Evolutionary conservation across 495 filamentous ascomycete genomes (phyloP), one percentile per base, ranked within the genome.

Genomic region (Tuber calosporum): DNA sequence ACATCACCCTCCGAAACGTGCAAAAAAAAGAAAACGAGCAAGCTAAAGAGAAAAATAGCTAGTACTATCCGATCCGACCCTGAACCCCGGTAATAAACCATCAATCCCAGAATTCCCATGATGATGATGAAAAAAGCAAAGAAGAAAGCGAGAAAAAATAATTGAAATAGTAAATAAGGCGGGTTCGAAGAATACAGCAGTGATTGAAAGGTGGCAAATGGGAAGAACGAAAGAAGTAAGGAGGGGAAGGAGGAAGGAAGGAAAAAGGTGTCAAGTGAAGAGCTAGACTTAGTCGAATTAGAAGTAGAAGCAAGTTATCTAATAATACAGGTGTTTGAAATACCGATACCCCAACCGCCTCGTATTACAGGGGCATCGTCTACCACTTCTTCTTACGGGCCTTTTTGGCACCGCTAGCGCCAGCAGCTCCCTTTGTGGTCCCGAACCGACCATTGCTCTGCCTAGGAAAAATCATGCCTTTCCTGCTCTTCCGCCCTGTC

Each of bases 391-490:
- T 53, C 40, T 36, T 43, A 26, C 72, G n/a, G 45, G 39, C 41
- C 38, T 26, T 66, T 34, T 38, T 66, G 48, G 38, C 45, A 58
- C 68, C 42, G 22, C 68, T 62, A 11, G 53, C 53, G 26, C 75
- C 75, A 26, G 72, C 74, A 41, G 70, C 68, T n/a, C 66, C 67
- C 26, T 74, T 74, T 73, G 69, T 70, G 43, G 69, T 67, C 11
- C 81, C 79, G 42, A 79, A 79, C 72, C 77, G 72, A 38, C 81
- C 81, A 76, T 78, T 78, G 71, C 72, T 78, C 34, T 80, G 75
- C 42, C 78, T 73, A 15, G 69, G 66, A 77, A 80, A 74, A 70
- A 77, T 74, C 74, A 74, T 74, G 30, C 70, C 74, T 43, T 77
- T 77, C 68, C 70, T 70, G 6, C 68, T 75, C 66, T 78, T 78